A percentile compares a stretch with the other conserved stretches of the same genome.
These are phyloP conservation scores for Metschnikowia vanudenii DNA, from an alignment of 805 yeast species.

Conservation along the genomic window DNA sequence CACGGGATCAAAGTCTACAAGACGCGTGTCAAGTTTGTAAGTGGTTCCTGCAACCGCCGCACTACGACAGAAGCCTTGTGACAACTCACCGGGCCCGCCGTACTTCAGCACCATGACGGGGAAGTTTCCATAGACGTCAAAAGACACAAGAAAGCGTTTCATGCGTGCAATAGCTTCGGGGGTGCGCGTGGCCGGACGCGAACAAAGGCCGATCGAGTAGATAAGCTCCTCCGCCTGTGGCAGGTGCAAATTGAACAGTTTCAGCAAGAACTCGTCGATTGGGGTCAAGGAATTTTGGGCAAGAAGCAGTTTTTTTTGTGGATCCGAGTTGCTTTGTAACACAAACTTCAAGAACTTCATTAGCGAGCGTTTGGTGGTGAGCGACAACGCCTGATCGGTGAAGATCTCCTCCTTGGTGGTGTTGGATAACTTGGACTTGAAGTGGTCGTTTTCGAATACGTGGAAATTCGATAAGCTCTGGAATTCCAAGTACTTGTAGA, in stretches of 20 bases:
- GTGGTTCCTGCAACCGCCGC: constrained; percentile 98
- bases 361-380: constrained; percentile 73
- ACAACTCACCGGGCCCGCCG: constrained; percentile 94
- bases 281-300: constrained; percentile 54
- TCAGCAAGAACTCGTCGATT: constrained; percentile 56
- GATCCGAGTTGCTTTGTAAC: constrained; percentile 56
- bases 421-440: constrained; percentile 74
- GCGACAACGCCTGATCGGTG: constrained; percentile 75
- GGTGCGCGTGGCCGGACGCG: constrained; percentile 57
- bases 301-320: constrained; percentile 56
- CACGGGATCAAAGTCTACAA: constrained; percentile 63
- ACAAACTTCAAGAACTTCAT: constrained; percentile 94
- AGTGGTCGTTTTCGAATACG: constrained; percentile 88
- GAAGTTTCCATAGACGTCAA: constrained; percentile 91
- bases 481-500: constrained; percentile 88
- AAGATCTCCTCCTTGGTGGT: constrained; percentile 87
- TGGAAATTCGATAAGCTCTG: constrained; percentile 87
- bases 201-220: constrained; percentile 80
- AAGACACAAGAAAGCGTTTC: constrained; percentile 76
- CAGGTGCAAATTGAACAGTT: constrained; percentile 64
- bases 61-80: constrained; percentile 95
- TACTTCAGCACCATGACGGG: constrained; percentile 89
- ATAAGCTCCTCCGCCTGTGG: constrained; percentile 83
- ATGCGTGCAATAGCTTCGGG: constrained; percentile 78
- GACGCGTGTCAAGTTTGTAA: constrained; percentile 72